phyloP scores from a whole-genome alignment of 768 basidiomycete species.

The Macrolepiota fuliginosa region DNA sequence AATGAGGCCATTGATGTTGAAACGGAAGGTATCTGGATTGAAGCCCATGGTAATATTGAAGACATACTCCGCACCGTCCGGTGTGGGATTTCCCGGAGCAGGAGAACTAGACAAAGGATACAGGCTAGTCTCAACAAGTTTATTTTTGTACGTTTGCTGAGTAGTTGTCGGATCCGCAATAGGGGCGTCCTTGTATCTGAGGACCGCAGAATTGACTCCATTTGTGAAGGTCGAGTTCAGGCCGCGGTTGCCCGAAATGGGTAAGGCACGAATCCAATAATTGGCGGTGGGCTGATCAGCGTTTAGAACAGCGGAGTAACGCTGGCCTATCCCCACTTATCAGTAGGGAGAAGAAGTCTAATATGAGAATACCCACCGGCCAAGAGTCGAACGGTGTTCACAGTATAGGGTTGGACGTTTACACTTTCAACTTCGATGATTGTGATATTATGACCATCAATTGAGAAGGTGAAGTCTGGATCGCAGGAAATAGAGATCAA shows the following conservation, averaged over 20 bases:
- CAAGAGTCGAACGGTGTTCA: slow-evolving; percentile 40
- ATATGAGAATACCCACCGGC: slow-evolving; percentile 30
- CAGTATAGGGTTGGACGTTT: slow-evolving; percentile 23
- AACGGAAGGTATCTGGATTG: slow-evolving; percentile 8
- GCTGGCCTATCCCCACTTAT: slow-evolving; percentile 26
- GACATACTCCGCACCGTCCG: slow-evolving; percentile 20
- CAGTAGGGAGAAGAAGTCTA: slow-evolving; percentile 34
- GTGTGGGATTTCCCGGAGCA: slow-evolving; percentile 22
- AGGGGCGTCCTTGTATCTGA: slow-evolving; percentile 45
- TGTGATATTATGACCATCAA: slow-evolving; percentile 34
- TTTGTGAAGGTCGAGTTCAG: slow-evolving; percentile 25
- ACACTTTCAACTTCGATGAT: slow-evolving; percentile 42
- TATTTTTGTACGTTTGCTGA: slow-evolving; percentile 16
- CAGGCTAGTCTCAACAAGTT: slow-evolving; percentile 24
- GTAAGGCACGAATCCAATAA: slow-evolving; percentile 52
- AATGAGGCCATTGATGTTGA: slow-evolving; percentile 13
- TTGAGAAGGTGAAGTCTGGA: slow-evolving; percentile 35
- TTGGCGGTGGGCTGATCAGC: slow-evolving; percentile 42
- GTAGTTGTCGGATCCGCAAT: slow-evolving; percentile 35
- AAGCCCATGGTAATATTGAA: slow-evolving; percentile 21
- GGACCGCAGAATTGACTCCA: slow-evolving; percentile 44
- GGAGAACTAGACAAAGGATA: slow-evolving; percentile 18
- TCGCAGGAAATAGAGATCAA: slow-evolving; percentile 46
- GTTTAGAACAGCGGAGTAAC: slow-evolving; percentile 40
- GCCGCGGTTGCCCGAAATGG: slow-evolving; percentile 19